Conservation (phyloP, 73 alveolate genomes). For the Effrenium voratum region DNA sequence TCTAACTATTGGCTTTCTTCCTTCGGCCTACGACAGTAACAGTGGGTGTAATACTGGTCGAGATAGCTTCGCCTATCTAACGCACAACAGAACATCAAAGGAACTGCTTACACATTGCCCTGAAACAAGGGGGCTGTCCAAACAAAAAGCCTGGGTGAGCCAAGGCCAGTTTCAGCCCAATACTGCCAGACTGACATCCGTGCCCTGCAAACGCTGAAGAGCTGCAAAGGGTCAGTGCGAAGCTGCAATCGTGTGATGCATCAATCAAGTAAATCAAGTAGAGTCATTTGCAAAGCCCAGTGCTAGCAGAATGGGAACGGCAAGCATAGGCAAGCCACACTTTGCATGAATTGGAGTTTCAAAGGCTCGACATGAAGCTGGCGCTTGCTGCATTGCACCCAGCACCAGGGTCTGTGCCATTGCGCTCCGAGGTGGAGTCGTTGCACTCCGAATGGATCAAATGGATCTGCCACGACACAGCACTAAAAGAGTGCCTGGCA, state of each 20-base stretch:
- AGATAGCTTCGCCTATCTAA: too few species aligned
- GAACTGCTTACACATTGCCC: too few species aligned
- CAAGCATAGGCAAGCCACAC: too few species aligned
- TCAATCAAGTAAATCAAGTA: not conserved
- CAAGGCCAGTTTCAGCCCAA: slow-evolving; percentile 3
- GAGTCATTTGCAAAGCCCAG: not conserved
- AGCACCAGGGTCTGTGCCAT: slow-evolving; percentile 38
- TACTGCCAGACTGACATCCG: slow-evolving; percentile 68
- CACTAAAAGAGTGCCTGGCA: not conserved
- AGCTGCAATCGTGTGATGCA: not conserved
- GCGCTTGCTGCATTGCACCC: not conserved
- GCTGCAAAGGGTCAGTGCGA: not conserved
- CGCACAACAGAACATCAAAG: too few species aligned
- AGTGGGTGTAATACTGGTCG: too few species aligned
- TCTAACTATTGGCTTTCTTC: too few species aligned
- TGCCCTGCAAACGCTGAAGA: not conserved
- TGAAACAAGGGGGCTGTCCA: too few species aligned
- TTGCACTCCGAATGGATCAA: not conserved
- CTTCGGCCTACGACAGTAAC: too few species aligned
- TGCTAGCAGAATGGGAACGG: slow-evolving; percentile 43
- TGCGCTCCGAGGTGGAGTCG: not conserved
- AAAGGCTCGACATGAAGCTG: slow-evolving; percentile 40
- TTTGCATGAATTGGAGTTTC: slow-evolving; percentile 47
- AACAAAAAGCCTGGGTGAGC: too few species aligned
- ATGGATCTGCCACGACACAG: not conserved